Conservation (phyloP, 768 basidiomycete genomes). For the Amanita rimosa region DNA sequence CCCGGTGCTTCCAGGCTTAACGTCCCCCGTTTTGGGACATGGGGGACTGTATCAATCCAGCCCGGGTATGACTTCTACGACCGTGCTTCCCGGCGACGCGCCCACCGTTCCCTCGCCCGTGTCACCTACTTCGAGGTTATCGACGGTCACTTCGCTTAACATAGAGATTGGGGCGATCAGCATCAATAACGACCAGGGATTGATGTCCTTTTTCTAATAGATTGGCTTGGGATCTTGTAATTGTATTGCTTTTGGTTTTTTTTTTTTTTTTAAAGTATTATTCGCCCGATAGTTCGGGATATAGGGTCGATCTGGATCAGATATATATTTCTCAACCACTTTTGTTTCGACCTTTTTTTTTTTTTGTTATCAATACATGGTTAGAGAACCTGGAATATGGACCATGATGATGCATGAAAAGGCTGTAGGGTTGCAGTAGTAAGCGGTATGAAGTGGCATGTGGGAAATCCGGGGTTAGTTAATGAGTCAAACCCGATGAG, state of each 20-base stretch:
- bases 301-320: background rate
- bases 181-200: constrained; percentile 27
- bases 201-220: constrained; percentile 41
- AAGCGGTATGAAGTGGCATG: too few species aligned
- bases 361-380: background rate
- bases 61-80: constrained; percentile 9
- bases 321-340: background rate
- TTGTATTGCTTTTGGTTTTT: constrained; percentile 3
- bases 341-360: background rate
- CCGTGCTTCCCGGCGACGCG: constrained; percentile 18
- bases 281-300: constrained; percentile 4
- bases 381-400: background rate
- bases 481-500: background rate
- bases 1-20: constrained; percentile 27
- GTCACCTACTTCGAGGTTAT: constrained; percentile 26
- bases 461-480: background rate
- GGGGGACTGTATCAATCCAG: constrained; percentile 19
- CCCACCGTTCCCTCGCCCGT: constrained; percentile 18
- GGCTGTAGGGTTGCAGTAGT: too few species aligned
- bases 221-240: background rate
- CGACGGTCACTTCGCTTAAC: constrained; percentile 32
- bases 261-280: too few species aligned
- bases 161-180: constrained; percentile 38
- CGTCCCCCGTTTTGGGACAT: constrained; percentile 8
- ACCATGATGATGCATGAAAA: background rate